A percentile compares a stretch with the other conserved stretches of the same genome.
These are phyloP conservation scores for Haematococcus sp. DNA, from an alignment of 139 green algal species.

Conservation along the genomic window DNA sequence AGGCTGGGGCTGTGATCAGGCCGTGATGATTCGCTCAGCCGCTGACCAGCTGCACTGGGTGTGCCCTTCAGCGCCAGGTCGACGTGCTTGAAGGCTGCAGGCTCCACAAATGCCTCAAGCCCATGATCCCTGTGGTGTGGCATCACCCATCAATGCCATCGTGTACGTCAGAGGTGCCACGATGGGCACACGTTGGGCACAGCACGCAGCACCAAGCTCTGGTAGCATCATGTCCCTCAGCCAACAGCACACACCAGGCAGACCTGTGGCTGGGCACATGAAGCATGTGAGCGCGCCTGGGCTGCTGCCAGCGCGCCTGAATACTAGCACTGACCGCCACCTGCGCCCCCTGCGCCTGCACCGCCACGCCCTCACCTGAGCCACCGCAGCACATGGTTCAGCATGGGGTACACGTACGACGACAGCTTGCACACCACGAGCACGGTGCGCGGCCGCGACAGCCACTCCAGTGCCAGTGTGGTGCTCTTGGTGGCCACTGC, in stretches of 20 bases:
- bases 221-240: too few species aligned
- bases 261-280: not conserved
- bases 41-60: not conserved
- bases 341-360: not conserved
- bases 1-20: not conserved
- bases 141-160: not conserved
- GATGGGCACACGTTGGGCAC: not conserved
- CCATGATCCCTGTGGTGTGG: not conserved
- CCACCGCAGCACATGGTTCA: slow-evolving; percentile 21
- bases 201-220: too few species aligned
- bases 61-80: not conserved
- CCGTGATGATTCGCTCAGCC: not conserved
- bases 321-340: not conserved
- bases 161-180: not conserved
- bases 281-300: not conserved
- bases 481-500: slow-evolving; percentile 11
- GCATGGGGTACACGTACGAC: slow-evolving; percentile 6
- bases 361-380: not conserved
- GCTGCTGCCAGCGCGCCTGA: too few species aligned
- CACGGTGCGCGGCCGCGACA: slow-evolving; percentile 16
- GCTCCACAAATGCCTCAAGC: slow-evolving; percentile 18
- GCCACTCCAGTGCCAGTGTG: slow-evolving; percentile 30
- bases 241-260: not conserved
- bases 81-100: slow-evolving; percentile 1
- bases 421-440: slow-evolving; percentile 40